Evolutionary conservation across 169 alveolate species (phyloP).

Genomic region (Neospora caninum): DNA sequence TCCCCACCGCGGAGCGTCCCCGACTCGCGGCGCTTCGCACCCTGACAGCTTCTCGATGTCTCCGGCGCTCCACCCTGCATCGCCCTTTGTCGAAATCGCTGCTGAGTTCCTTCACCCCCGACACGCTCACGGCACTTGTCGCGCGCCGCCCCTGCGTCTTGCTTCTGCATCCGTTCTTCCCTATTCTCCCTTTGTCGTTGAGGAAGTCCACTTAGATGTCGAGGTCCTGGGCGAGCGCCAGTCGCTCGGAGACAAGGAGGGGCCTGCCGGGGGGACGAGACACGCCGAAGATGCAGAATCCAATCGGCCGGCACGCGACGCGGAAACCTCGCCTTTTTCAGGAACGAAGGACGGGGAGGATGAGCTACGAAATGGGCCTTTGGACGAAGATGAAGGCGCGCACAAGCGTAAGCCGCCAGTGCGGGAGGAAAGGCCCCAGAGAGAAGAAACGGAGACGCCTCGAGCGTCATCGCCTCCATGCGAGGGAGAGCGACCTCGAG

Average conservation of each 20-base stretch:
- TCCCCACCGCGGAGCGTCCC: not conserved
- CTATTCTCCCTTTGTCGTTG: conserved; percentile 22
- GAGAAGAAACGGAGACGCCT: too few relatives aligned
- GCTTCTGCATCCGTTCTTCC: not conserved
- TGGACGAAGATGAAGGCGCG: too few relatives aligned
- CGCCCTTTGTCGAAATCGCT: not conserved
- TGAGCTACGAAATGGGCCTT: too few relatives aligned
- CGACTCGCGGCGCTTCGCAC: not conserved
- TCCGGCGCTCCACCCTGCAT: not conserved
- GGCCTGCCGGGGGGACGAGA: not conserved
- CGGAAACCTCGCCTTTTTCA: too few relatives aligned
- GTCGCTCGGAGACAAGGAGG: too few relatives aligned
- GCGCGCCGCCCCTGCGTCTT: not conserved
- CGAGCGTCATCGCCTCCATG: too few relatives aligned
- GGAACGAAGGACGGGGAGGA: too few relatives aligned
- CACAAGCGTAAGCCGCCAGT: too few relatives aligned
- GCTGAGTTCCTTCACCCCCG: not conserved
- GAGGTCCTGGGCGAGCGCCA: not conserved
- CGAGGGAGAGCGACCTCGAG: too few relatives aligned
- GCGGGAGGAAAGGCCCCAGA: too few relatives aligned
- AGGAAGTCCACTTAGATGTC: not conserved
- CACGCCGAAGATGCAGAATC: not conserved
- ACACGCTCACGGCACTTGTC: not conserved
- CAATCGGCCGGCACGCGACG: too few relatives aligned
- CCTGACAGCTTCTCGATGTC: not conserved